These are phyloP conservation scores for Termitomyces sp. DNA, from an alignment of 768 basidiomycete genomes.

Conservation along the genomic window DNA sequence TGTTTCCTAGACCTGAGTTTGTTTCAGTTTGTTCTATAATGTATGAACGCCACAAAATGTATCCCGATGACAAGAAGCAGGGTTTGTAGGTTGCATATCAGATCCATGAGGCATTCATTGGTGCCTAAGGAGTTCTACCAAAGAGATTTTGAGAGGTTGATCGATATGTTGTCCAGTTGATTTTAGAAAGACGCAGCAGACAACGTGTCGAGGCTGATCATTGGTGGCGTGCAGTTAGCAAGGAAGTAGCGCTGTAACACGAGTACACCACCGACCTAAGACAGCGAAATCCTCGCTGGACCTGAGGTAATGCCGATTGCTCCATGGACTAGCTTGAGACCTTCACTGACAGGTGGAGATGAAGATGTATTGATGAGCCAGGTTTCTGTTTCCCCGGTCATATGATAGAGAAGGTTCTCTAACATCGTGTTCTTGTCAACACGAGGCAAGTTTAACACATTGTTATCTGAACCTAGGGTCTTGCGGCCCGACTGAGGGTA, in stretches of 20 bases:
- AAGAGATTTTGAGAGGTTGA: background rate
- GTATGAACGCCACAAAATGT: conserved; percentile 8
- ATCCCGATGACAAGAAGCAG: background rate
- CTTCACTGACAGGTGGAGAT: background rate
- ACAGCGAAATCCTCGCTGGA: background rate
- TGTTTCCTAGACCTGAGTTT: background rate
- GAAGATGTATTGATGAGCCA: conserved; percentile 10
- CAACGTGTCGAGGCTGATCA: background rate
- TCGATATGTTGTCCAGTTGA: conserved; percentile 8
- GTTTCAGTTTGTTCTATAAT: background rate
- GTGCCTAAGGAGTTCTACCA: background rate
- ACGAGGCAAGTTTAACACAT: conserved; percentile 7
- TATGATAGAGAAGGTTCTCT: conserved; percentile 6
- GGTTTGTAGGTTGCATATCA: background rate
- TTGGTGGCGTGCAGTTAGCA: conserved; percentile 7
- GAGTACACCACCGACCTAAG: background rate
- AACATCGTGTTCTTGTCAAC: conserved; percentile 7
- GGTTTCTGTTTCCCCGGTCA: conserved; percentile 5
- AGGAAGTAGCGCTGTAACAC: background rate
- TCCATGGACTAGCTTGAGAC: conserved; percentile 1
- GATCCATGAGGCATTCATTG: conserved; percentile 11
- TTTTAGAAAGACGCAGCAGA: conserved; percentile 1
- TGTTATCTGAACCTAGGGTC: background rate
- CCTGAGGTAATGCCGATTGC: background rate
- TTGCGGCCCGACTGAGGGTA: background rate